Percentiles rank a stretch among this genome's conserved stretches.
Evolutionary conservation across 495 filamentous ascomycete species (phyloP).

Genomic region (Apiosordaria backusii): DNA sequence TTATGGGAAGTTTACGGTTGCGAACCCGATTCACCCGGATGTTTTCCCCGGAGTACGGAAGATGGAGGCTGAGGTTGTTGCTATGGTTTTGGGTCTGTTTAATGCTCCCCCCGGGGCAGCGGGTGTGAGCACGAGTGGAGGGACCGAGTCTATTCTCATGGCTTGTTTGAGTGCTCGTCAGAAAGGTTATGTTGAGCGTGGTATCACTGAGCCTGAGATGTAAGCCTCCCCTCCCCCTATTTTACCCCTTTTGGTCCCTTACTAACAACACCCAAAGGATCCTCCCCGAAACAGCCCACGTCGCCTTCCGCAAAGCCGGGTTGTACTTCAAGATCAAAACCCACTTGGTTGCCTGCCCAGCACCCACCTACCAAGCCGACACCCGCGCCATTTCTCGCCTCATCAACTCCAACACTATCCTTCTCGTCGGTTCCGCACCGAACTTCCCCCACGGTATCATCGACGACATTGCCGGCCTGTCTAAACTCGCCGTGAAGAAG

Average conservation of each 20-base stretch:
- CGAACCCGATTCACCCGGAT: conserved; percentile 99
- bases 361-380: conserved; percentile 80
- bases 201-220: conserved; percentile 94
- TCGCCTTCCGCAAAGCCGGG: conserved; percentile 92
- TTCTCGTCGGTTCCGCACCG: conserved; percentile 91
- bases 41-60: conserved; percentile 97
- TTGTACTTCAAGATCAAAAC: conserved; percentile 94
- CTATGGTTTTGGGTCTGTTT: conserved; percentile 91
- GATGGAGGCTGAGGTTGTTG: conserved; percentile 98
- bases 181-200: conserved; percentile 79
- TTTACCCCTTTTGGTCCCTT: not conserved
- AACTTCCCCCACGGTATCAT: conserved; percentile 99
- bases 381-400: conserved; percentile 71
- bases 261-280: conserved; percentile 55
- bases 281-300: conserved; percentile 88
- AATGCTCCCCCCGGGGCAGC: conserved; percentile 80
- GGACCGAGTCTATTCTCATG: conserved; percentile 95
- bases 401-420: conserved; percentile 93
- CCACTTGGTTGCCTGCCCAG: conserved; percentile 84
- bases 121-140: conserved; percentile 87
- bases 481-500: conserved; percentile 73
- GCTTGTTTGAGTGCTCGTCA: conserved; percentile 83
- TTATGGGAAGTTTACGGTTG: conserved; percentile 86
- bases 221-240: conserved; percentile 36
- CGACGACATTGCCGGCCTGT: conserved; percentile 85